Evolutionary conservation across 495 filamentous ascomycete species (phyloP).

Genomic region (Aspergillus avenaceus): DNA sequence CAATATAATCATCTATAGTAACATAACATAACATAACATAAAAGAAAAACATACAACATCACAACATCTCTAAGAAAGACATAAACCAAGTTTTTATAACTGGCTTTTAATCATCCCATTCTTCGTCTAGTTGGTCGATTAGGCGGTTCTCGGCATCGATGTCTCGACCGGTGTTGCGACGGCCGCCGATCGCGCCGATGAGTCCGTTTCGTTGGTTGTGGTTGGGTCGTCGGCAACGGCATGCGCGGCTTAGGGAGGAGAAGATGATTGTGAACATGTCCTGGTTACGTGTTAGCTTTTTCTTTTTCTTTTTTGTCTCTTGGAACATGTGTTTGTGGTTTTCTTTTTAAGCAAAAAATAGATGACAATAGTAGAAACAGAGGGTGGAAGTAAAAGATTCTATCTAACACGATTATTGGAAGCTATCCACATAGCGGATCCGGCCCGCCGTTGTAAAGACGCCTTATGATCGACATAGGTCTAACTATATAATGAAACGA

Average conservation of each 20-base stretch:
- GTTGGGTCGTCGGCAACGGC: conserved; percentile 42
- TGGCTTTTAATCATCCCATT: conserved; percentile 56
- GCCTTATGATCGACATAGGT: conserved; percentile 13
- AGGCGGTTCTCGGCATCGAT: conserved; percentile 86
- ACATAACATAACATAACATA: background rate
- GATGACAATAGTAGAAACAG: background rate
- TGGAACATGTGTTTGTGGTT: no score
- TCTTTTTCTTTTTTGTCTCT: no score
- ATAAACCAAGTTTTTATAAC: no score
- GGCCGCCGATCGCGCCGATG: conserved; percentile 34
- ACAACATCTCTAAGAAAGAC: background rate
- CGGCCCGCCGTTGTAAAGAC: background rate
- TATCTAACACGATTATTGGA: conserved; percentile 9
- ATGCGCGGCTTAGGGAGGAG: conserved; percentile 66
- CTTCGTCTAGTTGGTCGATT: conserved; percentile 95
- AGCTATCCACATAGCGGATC: conserved; percentile 7
- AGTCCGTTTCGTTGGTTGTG: conserved; percentile 33
- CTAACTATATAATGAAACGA: conserved; percentile 8
- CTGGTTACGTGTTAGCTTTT: conserved; percentile 39
- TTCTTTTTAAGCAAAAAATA: background rate
- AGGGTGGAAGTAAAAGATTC: background rate
- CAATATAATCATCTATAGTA: no score
- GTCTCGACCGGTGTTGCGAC: conserved; percentile 25
- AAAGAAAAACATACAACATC: background rate
- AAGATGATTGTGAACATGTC: conserved; percentile 78